phyloP scores from a whole-genome alignment of 2,329 filamentous ascomycete species.

The Hortaea werneckii region DNA sequence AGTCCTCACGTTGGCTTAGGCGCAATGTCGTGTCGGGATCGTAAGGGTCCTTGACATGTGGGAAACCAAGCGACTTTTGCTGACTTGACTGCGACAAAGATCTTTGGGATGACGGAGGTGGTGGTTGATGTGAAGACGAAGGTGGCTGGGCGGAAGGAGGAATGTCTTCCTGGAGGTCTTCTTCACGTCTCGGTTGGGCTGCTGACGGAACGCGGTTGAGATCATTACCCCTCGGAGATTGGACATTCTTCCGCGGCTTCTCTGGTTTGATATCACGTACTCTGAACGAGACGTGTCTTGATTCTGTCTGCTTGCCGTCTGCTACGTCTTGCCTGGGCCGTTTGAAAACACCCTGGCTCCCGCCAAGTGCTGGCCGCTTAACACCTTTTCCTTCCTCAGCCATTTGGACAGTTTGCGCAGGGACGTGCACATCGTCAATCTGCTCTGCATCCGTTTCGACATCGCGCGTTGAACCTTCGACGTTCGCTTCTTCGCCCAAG shows the following conservation, averaged over 20 bases:
- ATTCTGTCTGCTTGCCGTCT: slow-evolving; percentile 1
- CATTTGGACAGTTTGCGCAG: neutral
- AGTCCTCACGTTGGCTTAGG: slow-evolving; percentile 52
- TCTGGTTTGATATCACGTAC: slow-evolving; percentile 14
- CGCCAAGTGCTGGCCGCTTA: slow-evolving; percentile 13
- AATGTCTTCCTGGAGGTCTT: neutral
- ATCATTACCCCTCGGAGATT: slow-evolving; percentile 5
- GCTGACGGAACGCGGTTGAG: slow-evolving; percentile 2
- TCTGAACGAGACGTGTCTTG: slow-evolving; percentile 15
- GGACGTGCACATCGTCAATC: slow-evolving; percentile 7
- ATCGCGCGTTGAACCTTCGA: slow-evolving; percentile 7
- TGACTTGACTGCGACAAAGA: slow-evolving; percentile 20
- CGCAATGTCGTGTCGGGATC: slow-evolving; percentile 53
- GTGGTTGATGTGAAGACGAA: slow-evolving; percentile 15
- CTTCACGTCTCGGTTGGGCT: neutral
- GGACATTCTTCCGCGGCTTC: slow-evolving; percentile 1
- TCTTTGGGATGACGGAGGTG: slow-evolving; percentile 3
- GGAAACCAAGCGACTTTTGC: slow-evolving; percentile 50
- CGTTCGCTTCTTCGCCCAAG: slow-evolving; percentile 13
- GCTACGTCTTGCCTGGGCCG: slow-evolving; percentile 8
- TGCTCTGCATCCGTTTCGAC: slow-evolving; percentile 13
- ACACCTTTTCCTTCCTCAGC: slow-evolving; percentile 1
- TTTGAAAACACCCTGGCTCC: slow-evolving; percentile 15
- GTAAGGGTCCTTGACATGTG: slow-evolving; percentile 66
- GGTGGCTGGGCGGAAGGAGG: slow-evolving; percentile 9